phyloP scores from a whole-genome alignment of 139 green algal species.

The Closterium sp. region DNA sequence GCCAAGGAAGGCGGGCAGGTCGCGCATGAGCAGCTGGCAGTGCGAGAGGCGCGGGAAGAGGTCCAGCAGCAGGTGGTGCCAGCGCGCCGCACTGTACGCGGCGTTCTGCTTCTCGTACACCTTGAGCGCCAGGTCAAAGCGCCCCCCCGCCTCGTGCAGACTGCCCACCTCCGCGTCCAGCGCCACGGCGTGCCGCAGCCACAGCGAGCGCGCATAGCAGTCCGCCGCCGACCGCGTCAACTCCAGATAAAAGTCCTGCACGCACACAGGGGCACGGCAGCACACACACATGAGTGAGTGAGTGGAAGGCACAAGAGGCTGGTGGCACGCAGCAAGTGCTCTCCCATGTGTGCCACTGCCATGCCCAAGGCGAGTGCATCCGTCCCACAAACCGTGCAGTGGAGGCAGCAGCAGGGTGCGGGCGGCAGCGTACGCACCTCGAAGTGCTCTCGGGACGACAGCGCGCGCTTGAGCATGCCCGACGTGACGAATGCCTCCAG shows the following conservation, averaged over 20 bases:
- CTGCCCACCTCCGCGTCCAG: slow-evolving; percentile 34
- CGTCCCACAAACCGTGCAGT: not conserved
- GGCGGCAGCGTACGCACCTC: slow-evolving; percentile 4
- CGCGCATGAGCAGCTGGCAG: slow-evolving; percentile 34
- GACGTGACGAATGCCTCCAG: slow-evolving; percentile 6
- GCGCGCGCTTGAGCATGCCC: slow-evolving; percentile 7
- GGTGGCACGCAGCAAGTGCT: not conserved
- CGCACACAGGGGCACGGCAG: no score
- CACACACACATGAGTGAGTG: not conserved
- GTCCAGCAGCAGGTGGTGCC: slow-evolving; percentile 42
- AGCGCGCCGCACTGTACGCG: slow-evolving; percentile 29
- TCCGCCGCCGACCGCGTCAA: slow-evolving; percentile 3
- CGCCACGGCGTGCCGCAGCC: slow-evolving; percentile 19
- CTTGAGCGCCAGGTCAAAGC: slow-evolving; percentile 28
- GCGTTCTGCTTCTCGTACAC: slow-evolving; percentile 43
- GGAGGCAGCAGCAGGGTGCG: not conserved
- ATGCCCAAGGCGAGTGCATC: no score
- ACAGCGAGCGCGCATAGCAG: not conserved
- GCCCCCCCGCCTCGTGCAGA: not conserved
- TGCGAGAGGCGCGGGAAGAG: slow-evolving; percentile 30
- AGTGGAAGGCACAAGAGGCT: not conserved
- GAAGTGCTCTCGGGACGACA: slow-evolving; percentile 15
- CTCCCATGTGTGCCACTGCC: not conserved
- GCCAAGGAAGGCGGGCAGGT: slow-evolving; percentile 23
- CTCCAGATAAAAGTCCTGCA: slow-evolving; percentile 2